These are phyloP conservation scores for Brassica rapa DNA, from an alignment of 345 rosid species.

Conservation along the genomic window DNA sequence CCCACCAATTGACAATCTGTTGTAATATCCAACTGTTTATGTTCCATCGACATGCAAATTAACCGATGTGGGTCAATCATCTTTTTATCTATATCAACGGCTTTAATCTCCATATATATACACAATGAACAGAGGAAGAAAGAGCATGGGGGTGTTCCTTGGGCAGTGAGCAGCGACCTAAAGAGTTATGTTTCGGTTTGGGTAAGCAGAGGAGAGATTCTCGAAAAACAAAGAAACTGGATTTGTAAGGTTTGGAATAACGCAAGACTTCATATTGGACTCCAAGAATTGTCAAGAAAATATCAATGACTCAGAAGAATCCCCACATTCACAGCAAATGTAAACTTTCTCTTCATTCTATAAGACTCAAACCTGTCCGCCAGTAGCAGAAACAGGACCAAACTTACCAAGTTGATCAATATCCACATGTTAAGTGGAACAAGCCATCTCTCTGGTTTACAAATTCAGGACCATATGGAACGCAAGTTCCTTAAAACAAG, in stretches of 20 bases:
- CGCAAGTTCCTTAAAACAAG: conserved; percentile 1
- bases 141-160: too few species aligned
- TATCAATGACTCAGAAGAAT: background rate
- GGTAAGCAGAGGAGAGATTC: background rate
- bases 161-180: too few species aligned
- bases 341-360: background rate
- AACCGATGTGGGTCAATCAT: too few species aligned
- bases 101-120: too few species aligned
- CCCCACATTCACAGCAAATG: background rate
- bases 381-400: background rate
- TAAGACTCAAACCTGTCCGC: background rate
- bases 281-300: background rate
- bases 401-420: background rate
- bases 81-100: too few species aligned
- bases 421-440: background rate
- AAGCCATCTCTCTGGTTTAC: conserved; percentile 2
- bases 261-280: background rate
- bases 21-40: too few species aligned
- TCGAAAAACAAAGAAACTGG: background rate
- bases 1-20: too few species aligned
- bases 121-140: too few species aligned
- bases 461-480: background rate
- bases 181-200: too few species aligned
- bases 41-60: too few species aligned
- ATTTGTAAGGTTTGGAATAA: background rate